Evolutionary conservation across 176 grass and related monocot species (phyloP), one percentile per base, ranked within the genome.

Genomic region (Oryza coarctata): DNA sequence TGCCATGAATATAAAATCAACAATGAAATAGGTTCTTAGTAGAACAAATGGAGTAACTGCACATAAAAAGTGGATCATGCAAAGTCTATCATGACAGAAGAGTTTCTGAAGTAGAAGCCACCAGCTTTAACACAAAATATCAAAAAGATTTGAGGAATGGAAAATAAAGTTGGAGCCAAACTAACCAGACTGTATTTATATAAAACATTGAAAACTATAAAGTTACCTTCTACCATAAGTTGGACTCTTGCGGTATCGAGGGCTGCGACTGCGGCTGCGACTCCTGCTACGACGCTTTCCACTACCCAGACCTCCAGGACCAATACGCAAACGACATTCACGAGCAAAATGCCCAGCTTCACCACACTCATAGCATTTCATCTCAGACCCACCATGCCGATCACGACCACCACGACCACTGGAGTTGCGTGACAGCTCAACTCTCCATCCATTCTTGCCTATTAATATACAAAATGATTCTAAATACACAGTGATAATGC

Each of bases 391-490:
- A 57, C 92, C 90, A 82, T 73, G 28, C 6, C 82, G 86, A 80
- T 94, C 92, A 76, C 90, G 55, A 76, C 93, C 84, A 30, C 91
- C 78, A 65, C 92, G 83, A 1, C 84, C 87, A 62, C 88, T 91
- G 20, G 87, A 58, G 63, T 84, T 98, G 45, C 75, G 92, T 65
- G 96, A 98, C 22, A 98, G 44, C 38, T 98, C 90, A 68, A 98
- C 93, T 89, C 89, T 94, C 96, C 96, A 98, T 57, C 96, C 96
- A 66, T 95, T 93, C 71, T 93, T 98, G 67, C 95, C 95, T 98
- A 70, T 87, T 75, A 9, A 34, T 11, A 22, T 58, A 34, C 0
- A 55, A 62, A 41, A 41, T 68, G 17, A 14, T 52, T 28, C 25
- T 14, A 76, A 22, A 62, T 12, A 5, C 39, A 7, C 2, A 55